Evolutionary conservation across 1,284 basidiomycete species (phyloP), one percentile per base, ranked within the genome.

Genomic region (Retiboletus flavoniger): DNA sequence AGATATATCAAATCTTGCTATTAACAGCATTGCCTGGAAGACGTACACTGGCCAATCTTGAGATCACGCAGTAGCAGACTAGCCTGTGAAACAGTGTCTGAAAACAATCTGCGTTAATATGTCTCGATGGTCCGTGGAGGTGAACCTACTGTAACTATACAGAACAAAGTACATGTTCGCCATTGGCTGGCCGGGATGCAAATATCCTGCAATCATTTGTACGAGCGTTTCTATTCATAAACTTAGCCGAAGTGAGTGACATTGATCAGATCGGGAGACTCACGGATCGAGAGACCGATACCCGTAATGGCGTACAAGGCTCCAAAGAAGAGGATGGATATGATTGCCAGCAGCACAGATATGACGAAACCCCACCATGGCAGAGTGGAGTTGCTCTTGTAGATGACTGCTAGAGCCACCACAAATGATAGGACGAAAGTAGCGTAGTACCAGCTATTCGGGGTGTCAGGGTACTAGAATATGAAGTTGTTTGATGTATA

Each of bases 131-230:
- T 19, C 11, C 16, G 16, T 16, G 17, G 35, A 53, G 44, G 10
- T 26, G 4, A 34, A 56, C 53, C 54, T 21, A 73, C 75, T 82
- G 69, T 68, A 82, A 56, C 79, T 76, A 59, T 74, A 78, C 11
- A 84, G 65, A n/a, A 81, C 80, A 57, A 81, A 82, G 46, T 82
- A 80, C 65, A 84, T 83, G 60, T 81, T 83, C 45, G 78, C 78
- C 46, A 79, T 78, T 55, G 83, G 82, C 59, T 78, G 76, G 29
- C 84, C 80, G 14, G 81, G 82, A 63, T 83, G 79, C 24, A 86
- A 69, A 66, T 82, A 85, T 6, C 81, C 81, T 6, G 80, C 82
- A 26, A 86, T 72, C 72, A 86, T 80, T 64, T 84, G 80, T 4
- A 81, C 77, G 74, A 80, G 53, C 0, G 56, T 56, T 48, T 58